Conservation (phyloP, 129 eudicot species). For the Flaveria sonorensis region DNA sequence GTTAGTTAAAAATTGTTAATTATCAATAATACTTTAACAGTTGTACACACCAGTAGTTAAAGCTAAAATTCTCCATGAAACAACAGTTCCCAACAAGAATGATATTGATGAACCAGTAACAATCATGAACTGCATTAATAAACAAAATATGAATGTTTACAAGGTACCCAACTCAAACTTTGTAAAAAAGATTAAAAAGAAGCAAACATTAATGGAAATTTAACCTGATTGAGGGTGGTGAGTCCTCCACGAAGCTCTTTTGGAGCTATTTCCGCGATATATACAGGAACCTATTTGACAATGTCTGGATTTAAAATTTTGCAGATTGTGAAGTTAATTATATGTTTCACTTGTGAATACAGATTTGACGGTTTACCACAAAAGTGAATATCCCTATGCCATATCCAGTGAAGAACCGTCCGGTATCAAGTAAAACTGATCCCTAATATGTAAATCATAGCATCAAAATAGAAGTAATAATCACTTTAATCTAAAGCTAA, state of each 20-base stretch:
- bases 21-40: no score
- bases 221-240: slow-evolving; percentile 77
- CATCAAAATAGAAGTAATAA: slow-evolving; percentile 15
- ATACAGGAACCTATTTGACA: slow-evolving; percentile 62
- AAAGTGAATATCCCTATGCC: slow-evolving; percentile 76
- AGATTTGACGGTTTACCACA: slow-evolving; percentile 50
- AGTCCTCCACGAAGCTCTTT: slow-evolving; percentile 86
- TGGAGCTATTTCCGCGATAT: slow-evolving; percentile 84
- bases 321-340: slow-evolving; percentile 9
- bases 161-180: slow-evolving; percentile 9
- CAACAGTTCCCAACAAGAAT: slow-evolving; percentile 60
- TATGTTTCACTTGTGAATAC: not conserved
- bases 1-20: not conserved
- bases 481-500: not conserved
- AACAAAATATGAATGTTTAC: not conserved
- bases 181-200: not conserved
- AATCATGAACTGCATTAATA: slow-evolving; percentile 66
- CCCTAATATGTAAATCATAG: slow-evolving; percentile 45
- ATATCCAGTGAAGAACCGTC: slow-evolving; percentile 79
- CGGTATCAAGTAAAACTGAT: slow-evolving; percentile 61
- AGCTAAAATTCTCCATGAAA: slow-evolving; percentile 77
- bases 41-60: slow-evolving; percentile 46
- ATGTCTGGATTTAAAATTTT: not conserved
- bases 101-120: slow-evolving; percentile 63
- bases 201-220: not conserved